Conservation (phyloP, 805 yeast genomes). For the Ogataea haglerorum region DNA sequence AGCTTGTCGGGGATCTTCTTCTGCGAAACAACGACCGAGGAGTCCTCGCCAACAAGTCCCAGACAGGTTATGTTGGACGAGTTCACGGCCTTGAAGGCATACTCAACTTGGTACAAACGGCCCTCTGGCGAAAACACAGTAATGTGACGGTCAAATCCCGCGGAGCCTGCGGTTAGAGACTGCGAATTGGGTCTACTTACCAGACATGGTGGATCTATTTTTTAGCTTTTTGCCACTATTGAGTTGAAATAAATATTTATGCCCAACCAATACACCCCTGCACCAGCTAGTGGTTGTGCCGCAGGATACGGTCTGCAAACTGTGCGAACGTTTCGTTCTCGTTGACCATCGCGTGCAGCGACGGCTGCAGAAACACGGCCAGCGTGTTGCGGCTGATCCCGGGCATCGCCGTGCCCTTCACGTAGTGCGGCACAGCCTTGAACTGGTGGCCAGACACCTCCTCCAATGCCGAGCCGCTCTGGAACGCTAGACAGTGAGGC, state of each 20-base stretch:
- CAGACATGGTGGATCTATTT: slow-evolving; percentile 25
- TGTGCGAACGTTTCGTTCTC: slow-evolving; percentile 45
- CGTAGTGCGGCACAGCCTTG: slow-evolving; percentile 59
- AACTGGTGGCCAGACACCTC: slow-evolving; percentile 46
- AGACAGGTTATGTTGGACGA: slow-evolving; percentile 86
- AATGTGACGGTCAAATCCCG: slow-evolving; percentile 99
- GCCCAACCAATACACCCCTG: background rate
- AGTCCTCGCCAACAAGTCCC: slow-evolving; percentile 82
- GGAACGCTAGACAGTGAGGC: slow-evolving; percentile 53
- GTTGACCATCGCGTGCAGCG: slow-evolving; percentile 47
- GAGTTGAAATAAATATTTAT: background rate
- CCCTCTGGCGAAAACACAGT: slow-evolving; percentile 99
- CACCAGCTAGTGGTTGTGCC: slow-evolving; percentile 34
- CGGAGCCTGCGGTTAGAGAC: slow-evolving; percentile 47
- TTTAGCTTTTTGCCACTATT: slow-evolving; percentile 8
- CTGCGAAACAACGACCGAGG: slow-evolving; percentile 86
- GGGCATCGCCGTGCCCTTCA: slow-evolving; percentile 39
- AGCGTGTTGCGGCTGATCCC: slow-evolving; percentile 48
- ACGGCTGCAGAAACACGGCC: slow-evolving; percentile 63
- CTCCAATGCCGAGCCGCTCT: slow-evolving; percentile 56
- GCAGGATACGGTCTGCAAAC: slow-evolving; percentile 42
- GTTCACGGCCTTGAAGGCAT: slow-evolving; percentile 95
- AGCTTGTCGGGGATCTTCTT: slow-evolving; percentile 96
- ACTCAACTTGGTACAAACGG: slow-evolving; percentile 94
- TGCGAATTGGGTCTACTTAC: slow-evolving; percentile 22